Base-by-base conservation (phyloP, 2,329 filamentous ascomycete species). In the Talaromyces marneffei region DNA sequence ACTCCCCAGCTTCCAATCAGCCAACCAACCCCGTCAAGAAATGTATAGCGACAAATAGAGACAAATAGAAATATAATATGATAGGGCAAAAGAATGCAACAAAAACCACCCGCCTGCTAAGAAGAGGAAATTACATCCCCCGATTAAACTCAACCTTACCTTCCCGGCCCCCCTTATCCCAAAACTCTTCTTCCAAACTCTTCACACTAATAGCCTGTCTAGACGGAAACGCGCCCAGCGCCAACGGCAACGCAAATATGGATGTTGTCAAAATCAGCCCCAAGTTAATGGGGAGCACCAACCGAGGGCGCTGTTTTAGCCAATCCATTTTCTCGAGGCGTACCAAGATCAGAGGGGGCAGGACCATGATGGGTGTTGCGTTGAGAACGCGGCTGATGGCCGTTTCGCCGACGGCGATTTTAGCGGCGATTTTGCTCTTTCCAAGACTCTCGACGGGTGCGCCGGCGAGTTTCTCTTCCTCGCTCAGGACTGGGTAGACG, bases 141-240 rank as follows among this genome's bases (percentile, higher is more conserved):
- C 94, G 85, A 76, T 99, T 97, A 77, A 99, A 97, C 73, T 95
- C 91, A n/a, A 99, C 90, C 79, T 91, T 81, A 0, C 90, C 92
- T 59, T 84, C 84, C 65, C 88, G 84, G 0, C 92, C 93, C 33
- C 91, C 92, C 61, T 84, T 85, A 6, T 86, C 88, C 77, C 88
- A 88, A 74, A 99, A 97, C 76, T 96, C 90, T 65, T 88, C 81
- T 81, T 97, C 94, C 61, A 99, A 78, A 56, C 80, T 86, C 31
- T 85, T 83, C 1, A 89, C 92, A 65, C 82, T 84, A 44, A 97
- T 89, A 65, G 85, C 85, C 80, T 99, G 91, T 65, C 92, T 83
- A 78, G 97, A 92, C 3, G 94, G 94, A 78, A 99, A 99, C 2
- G 91, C 91, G 8, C 87, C 94, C 57, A 99, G 80, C 16, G 94